phyloP scores from a whole-genome alignment of 2,329 filamentous ascomycete genomes.

The Dryadomyces sulphureus region DNA sequence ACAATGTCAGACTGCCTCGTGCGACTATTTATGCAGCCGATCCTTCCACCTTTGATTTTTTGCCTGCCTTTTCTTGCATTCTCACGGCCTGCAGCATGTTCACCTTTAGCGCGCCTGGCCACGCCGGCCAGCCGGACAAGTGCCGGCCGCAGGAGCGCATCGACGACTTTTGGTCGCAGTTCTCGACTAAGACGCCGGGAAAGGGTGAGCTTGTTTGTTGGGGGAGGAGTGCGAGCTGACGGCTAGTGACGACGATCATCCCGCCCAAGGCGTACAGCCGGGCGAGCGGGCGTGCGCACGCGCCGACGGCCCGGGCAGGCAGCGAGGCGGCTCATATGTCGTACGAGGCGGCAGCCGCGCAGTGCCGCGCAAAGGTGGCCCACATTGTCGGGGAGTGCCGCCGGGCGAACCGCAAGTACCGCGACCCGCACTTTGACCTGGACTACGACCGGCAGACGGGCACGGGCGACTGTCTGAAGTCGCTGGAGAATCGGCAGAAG shows the following conservation, averaged over 20 bases:
- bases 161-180: conserved; percentile 60
- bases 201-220: conserved; percentile 32
- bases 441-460: conserved; percentile 56
- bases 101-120: too few relatives aligned
- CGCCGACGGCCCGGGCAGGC: conserved; percentile 33
- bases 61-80: too few relatives aligned
- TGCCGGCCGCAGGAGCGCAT: conserved; percentile 40
- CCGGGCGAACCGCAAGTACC: conserved; percentile 71
- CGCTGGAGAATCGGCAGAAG: conserved; percentile 6
- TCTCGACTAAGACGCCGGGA: conserved; percentile 54
- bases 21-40: too few relatives aligned
- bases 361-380: conserved; percentile 50
- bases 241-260: conserved; percentile 48
- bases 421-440: conserved; percentile 76
- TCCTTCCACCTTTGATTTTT: too few relatives aligned
- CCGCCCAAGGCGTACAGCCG: conserved; percentile 54
- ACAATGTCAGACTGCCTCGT: too few relatives aligned
- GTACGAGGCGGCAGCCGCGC: conserved; percentile 56
- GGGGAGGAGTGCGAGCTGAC: background rate
- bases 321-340: conserved; percentile 43
- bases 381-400: conserved; percentile 52
- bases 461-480: conserved; percentile 32
- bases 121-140: background rate
- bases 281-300: too few relatives aligned
- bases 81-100: background rate